Conservation (phyloP, 805 yeast species). For the Metschnikowia colocasiae region DNA sequence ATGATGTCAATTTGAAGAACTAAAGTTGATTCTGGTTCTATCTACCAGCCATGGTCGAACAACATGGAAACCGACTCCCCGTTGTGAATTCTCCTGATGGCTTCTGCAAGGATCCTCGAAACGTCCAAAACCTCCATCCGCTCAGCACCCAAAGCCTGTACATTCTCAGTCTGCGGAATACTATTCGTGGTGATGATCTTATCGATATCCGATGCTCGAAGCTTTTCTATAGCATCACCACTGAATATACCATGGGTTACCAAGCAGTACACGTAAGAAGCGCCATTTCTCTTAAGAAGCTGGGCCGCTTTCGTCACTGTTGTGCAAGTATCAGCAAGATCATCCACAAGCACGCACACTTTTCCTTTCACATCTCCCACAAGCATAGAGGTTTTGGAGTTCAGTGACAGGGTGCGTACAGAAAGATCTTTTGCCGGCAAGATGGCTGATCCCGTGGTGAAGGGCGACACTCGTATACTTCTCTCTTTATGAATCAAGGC, state of each 20-base stretch:
- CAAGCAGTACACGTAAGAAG: constrained; percentile 76
- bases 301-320: constrained; percentile 92
- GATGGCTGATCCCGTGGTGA: constrained; percentile 18
- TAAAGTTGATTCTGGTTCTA: not conserved
- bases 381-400: constrained; percentile 82
- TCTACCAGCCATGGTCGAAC: constrained; percentile 74
- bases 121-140: constrained; percentile 82
- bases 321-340: constrained; percentile 87
- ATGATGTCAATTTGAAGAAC: not conserved
- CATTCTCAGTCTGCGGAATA: constrained; percentile 74
- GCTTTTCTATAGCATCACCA: constrained; percentile 81
- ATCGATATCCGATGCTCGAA: constrained; percentile 68
- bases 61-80: constrained; percentile 95
- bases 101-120: constrained; percentile 85
- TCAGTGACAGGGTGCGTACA: constrained; percentile 14
- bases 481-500: constrained; percentile 96
- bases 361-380: constrained; percentile 91
- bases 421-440: constrained; percentile 20
- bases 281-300: constrained; percentile 89
- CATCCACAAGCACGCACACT: constrained; percentile 89
- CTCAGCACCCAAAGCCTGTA: constrained; percentile 46
- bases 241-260: constrained; percentile 92
- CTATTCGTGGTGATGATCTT: constrained; percentile 85
- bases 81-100: constrained; percentile 91
- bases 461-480: constrained; percentile 43